These are phyloP conservation scores for Xerocomus spinulosus DNA, from an alignment of 768 basidiomycete species.

Conservation along the genomic window DNA sequence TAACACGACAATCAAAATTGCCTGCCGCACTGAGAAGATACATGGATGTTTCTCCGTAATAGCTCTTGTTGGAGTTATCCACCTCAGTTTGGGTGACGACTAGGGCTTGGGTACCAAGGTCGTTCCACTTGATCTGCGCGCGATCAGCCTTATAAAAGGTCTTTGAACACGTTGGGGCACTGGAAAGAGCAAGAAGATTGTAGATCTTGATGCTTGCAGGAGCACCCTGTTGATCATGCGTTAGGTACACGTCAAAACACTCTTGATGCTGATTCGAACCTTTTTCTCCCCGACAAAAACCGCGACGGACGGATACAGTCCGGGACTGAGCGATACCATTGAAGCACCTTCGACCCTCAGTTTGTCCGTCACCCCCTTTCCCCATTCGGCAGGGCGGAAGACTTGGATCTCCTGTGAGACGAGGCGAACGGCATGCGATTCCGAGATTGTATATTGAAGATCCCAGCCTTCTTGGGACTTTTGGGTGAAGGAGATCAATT, in stretches of 20 bases:
- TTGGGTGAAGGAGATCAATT: constrained; percentile 83
- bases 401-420: constrained; percentile 82
- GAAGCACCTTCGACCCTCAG: constrained; percentile 82
- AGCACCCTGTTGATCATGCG: constrained; percentile 51
- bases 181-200: constrained; percentile 56
- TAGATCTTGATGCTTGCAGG: constrained; percentile 88
- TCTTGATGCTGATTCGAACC: constrained; percentile 33
- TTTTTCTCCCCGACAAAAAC: constrained; percentile 95
- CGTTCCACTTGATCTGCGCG: constrained; percentile 94
- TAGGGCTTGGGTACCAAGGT: constrained; percentile 85
- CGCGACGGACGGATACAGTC: constrained; percentile 83
- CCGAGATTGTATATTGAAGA: constrained; percentile 85
- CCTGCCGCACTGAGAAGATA: constrained; percentile 91
- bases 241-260: not conserved
- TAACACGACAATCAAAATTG: constrained; percentile 87
- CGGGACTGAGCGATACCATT: constrained; percentile 71
- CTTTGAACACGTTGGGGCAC: constrained; percentile 78
- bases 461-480: constrained; percentile 92
- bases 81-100: constrained; percentile 95
- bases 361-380: constrained; percentile 74
- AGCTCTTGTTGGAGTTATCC: constrained; percentile 94
- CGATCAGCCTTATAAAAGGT: constrained; percentile 95
- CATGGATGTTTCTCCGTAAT: constrained; percentile 96
- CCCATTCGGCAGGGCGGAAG: constrained; percentile 76
- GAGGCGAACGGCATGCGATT: constrained; percentile 78